Percentiles rank a stretch among this genome's conserved stretches.
Conservation (phyloP, 495 filamentous ascomycete species). For the Hypoxylon perforatum region DNA sequence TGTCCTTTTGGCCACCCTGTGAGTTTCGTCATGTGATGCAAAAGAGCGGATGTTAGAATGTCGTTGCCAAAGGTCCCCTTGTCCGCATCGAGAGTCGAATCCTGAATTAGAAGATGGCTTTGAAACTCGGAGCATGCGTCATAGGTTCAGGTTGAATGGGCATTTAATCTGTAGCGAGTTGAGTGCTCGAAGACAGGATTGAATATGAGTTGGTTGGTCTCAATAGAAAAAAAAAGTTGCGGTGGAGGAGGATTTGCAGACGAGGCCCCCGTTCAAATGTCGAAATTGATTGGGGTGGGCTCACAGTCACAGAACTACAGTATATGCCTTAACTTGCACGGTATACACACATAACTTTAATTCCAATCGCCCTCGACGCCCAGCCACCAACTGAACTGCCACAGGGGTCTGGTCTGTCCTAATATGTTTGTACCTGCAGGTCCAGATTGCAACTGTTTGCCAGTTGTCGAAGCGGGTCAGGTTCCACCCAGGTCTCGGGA, state of each 20-base stretch:
- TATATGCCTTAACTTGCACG: too few species aligned
- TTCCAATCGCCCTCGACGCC: too few species aligned
- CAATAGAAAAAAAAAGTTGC: conserved; percentile 16
- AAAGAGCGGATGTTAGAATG: conserved; percentile 34
- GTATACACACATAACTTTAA: too few species aligned
- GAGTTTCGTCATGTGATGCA: conserved; percentile 36
- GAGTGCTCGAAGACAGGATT: background rate
- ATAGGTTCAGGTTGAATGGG: background rate
- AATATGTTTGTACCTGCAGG: too few species aligned
- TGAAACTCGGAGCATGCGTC: background rate
- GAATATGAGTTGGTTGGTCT: conserved; percentile 15
- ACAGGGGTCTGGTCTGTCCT: too few species aligned
- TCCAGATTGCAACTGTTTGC: too few species aligned
- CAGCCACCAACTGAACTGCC: too few species aligned
- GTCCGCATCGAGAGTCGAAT: conserved; percentile 11
- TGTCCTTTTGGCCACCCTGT: conserved; percentile 23
- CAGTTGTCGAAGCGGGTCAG: too few species aligned
- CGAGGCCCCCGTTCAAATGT: conserved; percentile 16
- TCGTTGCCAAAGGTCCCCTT: conserved; percentile 32
- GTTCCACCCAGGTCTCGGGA: conserved; percentile 5
- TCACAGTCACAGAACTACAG: too few species aligned
- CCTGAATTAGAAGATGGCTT: background rate
- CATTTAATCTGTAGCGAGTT: background rate
- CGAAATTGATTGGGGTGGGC: background rate
- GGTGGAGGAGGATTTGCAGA: conserved; percentile 26